phyloP scores from a whole-genome alignment of 331 rosid genomes.

The Cydonia oblonga region DNA sequence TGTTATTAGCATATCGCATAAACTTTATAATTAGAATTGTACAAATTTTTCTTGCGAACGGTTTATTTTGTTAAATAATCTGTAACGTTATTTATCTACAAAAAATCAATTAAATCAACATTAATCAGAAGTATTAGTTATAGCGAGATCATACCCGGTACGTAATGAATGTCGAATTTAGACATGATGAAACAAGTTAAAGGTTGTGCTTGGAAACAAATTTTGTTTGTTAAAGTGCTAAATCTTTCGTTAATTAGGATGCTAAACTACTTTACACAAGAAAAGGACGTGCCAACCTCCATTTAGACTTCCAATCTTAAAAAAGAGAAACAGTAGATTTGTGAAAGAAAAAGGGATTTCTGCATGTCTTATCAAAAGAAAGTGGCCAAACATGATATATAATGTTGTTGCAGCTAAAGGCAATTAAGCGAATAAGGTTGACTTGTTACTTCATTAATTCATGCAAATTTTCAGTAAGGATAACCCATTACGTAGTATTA shows the following conservation, averaged over 20 bases:
- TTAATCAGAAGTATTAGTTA: neutral
- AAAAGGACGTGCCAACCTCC: constrained; percentile 39
- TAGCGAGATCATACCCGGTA: neutral
- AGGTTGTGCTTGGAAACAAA: neutral
- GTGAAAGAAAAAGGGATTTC: neutral
- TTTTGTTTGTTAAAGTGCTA: neutral
- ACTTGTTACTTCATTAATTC: neutral
- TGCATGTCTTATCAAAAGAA: neutral
- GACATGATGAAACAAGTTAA: neutral
- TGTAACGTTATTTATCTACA: too few relatives aligned
- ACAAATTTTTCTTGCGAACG: too few relatives aligned
- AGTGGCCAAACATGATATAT: neutral
- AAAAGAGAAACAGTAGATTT: constrained; percentile 10
- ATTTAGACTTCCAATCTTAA: constrained; percentile 17
- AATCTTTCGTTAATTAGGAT: neutral
- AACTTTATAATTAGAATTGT: too few relatives aligned
- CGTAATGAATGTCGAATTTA: neutral
- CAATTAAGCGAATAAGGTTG: neutral
- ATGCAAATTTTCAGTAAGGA: too few relatives aligned
- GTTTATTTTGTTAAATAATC: too few relatives aligned
- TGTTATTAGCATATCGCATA: too few relatives aligned
- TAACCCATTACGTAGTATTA: neutral
- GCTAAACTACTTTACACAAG: constrained; percentile 19
- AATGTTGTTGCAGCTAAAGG: neutral
- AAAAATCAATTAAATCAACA: too few relatives aligned